Conservation (phyloP, 2,329 filamentous ascomycete species). For the Aureobasidium melanogenum region DNA sequence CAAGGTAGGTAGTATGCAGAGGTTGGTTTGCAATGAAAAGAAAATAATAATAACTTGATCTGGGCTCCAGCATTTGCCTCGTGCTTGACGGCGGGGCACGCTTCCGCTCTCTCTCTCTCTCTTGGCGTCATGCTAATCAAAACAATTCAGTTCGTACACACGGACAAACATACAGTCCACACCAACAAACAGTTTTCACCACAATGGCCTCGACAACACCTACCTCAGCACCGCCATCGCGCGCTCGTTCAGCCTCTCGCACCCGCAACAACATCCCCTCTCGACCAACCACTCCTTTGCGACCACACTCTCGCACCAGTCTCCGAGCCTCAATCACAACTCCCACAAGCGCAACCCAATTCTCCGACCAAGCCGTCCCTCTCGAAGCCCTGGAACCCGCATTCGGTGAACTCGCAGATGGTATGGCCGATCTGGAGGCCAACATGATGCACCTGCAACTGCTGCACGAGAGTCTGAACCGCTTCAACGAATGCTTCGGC, state of each 20-base stretch:
- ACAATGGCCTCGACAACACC: conserved; percentile 8
- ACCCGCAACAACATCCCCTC: conserved; percentile 43
- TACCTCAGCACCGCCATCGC: conserved; percentile 8
- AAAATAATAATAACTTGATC: no score
- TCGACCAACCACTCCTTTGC: conserved; percentile 83
- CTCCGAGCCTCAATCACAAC: conserved; percentile 65
- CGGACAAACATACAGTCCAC: not conserved
- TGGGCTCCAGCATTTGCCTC: not conserved
- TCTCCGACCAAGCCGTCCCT: conserved; percentile 51
- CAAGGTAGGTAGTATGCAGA: not conserved
- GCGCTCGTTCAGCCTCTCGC: conserved; percentile 13
- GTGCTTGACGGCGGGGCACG: not conserved
- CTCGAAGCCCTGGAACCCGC: conserved; percentile 78
- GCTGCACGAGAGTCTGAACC: conserved; percentile 87
- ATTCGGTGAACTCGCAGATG: conserved; percentile 88
- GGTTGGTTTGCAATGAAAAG: no score
- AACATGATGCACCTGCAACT: conserved; percentile 97
- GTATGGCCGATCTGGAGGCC: conserved; percentile 89
- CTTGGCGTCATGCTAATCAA: not conserved
- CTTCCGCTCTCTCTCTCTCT: not conserved
- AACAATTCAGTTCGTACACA: not conserved
- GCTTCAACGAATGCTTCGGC: conserved; percentile 94
- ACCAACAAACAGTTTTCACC: not conserved
- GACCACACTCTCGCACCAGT: conserved; percentile 81
- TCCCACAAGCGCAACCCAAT: conserved; percentile 20